Evolutionary conservation across 2,329 filamentous ascomycete species (phyloP).

Genomic region (Neurospora sp.): DNA sequence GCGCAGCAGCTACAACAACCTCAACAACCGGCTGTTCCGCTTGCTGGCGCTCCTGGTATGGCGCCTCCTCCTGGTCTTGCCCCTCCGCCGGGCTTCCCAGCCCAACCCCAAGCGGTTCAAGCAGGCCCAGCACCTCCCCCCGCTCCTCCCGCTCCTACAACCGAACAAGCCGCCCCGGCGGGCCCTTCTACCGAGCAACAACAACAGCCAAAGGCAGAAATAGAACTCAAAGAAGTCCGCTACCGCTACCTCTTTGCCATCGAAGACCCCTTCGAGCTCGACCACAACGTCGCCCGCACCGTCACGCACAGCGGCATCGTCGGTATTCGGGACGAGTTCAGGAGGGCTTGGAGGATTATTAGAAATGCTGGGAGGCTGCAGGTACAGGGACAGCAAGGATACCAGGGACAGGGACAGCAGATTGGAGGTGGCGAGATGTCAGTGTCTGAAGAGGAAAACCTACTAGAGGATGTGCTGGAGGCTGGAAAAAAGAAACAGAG

Average conservation of each 20-base stretch:
- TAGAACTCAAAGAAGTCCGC: conserved; percentile 56
- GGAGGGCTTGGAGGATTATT: conserved; percentile 67
- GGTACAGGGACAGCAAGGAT: background rate
- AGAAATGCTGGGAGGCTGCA: conserved; percentile 34
- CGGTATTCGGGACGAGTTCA: conserved; percentile 74
- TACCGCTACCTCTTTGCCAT: conserved; percentile 81
- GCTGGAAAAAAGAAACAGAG: conserved; percentile 25
- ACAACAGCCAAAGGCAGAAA: conserved; percentile 19
- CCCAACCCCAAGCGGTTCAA: background rate
- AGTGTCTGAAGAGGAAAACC: conserved; percentile 28
- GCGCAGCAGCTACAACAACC: background rate
- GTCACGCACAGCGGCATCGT: conserved; percentile 77
- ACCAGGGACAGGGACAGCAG: background rate
- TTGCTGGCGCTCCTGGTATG: background rate
- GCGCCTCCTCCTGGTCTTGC: background rate
- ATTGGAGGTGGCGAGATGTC: background rate
- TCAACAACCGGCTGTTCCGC: background rate
- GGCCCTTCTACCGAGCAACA: background rate
- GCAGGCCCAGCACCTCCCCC: conserved; percentile 2
- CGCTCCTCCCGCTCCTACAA: conserved; percentile 6
- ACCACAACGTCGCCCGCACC: conserved; percentile 81
- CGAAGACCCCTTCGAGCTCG: conserved; percentile 81
- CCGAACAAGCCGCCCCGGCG: background rate
- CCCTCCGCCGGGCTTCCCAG: background rate
- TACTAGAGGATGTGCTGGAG: conserved; percentile 41